These are phyloP conservation scores for Boletus vermiculosoides DNA, from an alignment of 768 basidiomycete genomes.

Conservation along the genomic window DNA sequence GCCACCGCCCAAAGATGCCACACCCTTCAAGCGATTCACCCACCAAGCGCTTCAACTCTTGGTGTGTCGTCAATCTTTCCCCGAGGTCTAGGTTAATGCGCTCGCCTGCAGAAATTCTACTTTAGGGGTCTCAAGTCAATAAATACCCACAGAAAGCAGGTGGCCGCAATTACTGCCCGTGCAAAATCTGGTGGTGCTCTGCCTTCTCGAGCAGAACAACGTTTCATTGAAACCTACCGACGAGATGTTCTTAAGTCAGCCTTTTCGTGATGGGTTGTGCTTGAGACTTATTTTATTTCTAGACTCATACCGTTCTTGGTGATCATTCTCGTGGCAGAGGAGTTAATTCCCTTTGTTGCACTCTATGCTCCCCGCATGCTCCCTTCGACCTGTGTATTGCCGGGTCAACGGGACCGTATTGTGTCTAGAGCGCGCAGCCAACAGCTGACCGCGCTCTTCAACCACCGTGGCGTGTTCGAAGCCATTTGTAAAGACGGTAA, in stretches of 20 bases:
- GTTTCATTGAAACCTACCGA: constrained; percentile 65
- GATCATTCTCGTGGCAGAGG: constrained; percentile 73
- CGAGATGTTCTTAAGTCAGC: constrained; percentile 70
- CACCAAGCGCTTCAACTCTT: constrained; percentile 50
- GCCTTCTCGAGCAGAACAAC: constrained; percentile 64
- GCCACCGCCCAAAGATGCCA: constrained; percentile 63
- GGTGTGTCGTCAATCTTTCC: constrained; percentile 29
- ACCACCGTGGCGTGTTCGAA: constrained; percentile 39
- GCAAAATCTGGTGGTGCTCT: constrained; percentile 58
- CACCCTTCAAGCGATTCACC: constrained; percentile 48
- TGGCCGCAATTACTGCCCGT: constrained; percentile 52
- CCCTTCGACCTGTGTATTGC: constrained; percentile 83
- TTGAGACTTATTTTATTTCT: constrained; percentile 5
- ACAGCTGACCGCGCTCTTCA: constrained; percentile 41
- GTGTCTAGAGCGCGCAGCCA: constrained; percentile 47
- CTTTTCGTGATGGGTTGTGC: not conserved
- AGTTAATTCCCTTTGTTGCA: constrained; percentile 79
- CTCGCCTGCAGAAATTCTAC: constrained; percentile 71
- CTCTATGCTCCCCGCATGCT: constrained; percentile 83
- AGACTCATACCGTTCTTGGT: constrained; percentile 76
- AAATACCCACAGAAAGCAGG: constrained; percentile 56
- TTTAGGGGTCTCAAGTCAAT: constrained; percentile 73
- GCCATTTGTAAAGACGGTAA: constrained; percentile 35
- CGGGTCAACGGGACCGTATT: constrained; percentile 73
- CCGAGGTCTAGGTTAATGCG: not conserved